Evolutionary conservation across 345 rosid species (phyloP), one percentile per base, ranked within the genome.

Genomic region (Euphorbia peplus): DNA sequence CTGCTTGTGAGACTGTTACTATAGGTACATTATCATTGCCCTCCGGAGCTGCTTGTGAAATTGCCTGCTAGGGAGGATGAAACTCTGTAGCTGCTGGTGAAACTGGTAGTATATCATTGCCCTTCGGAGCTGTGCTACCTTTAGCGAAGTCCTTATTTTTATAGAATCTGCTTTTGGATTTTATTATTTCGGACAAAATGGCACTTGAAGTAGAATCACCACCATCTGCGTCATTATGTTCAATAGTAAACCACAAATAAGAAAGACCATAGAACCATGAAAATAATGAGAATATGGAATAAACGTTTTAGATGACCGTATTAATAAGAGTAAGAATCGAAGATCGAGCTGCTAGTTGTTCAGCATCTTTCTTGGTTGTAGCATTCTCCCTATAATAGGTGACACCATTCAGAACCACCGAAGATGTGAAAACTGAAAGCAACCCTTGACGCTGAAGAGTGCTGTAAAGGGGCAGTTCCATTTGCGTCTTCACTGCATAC

Each of bases 281-380:
- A 42, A 2, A 3, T 10, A 28, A 19, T 13, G 48, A 26, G 29
- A 58, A n/a, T 8, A 42, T 41, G 63, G 12, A 68, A 15, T 1
- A 13, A 68, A 30, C 22, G 29, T 8, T 46, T 46, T 6, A 19
- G 5, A 18, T 1, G 41, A 26, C 41, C 10, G 46, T 61, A 85
- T 86, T 78, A 12, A 77, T 64, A 71, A 83, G 78, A 14, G 87
- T 69, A 24, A 61, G 70, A 60, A 85, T 67, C 48, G 18, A 78
- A 19, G 73, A 69, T 63, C 76, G 82, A 48, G 87, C 87, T 65
- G 83, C 85, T 63, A 85, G 53, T 51, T 83, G 83, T 60, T 83
- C 85, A 61, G 89, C 89, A 55, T 83, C 85, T 73, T 81, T 85
- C 76, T 85, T 83, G 63, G 8, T 83, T 75, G 35, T 69, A 10